A percentile compares a stretch with the other conserved stretches of the same genome.
Evolutionary conservation across 768 basidiomycete species (phyloP).

Genomic region (Serendipita indica): DNA sequence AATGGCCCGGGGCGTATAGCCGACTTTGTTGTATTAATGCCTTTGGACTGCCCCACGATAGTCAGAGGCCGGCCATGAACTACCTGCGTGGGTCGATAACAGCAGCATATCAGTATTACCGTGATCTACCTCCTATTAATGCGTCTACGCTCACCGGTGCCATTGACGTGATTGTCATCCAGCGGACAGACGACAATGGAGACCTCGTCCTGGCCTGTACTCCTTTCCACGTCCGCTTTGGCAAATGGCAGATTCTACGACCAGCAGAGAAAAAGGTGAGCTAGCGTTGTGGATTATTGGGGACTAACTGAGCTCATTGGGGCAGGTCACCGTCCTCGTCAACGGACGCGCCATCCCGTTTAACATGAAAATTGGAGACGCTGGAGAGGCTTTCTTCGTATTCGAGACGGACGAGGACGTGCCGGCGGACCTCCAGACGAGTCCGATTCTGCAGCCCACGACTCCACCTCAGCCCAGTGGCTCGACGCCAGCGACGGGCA

Average conservation of each 20-base stretch:
- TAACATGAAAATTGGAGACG: conserved; percentile 97
- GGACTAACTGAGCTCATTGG: not conserved
- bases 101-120: conserved; percentile 81
- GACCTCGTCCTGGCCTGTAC: conserved; percentile 68
- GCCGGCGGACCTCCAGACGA: conserved; percentile 84
- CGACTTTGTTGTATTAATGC: not conserved
- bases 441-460: conserved; percentile 50
- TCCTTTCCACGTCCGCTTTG: conserved; percentile 95
- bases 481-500: conserved; percentile 14
- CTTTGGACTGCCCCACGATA: not conserved
- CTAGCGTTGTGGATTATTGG: not conserved
- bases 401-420: conserved; percentile 94
- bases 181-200: conserved; percentile 48
- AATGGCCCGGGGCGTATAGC: not conserved
- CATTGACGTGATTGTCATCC: conserved; percentile 95
- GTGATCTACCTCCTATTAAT: conserved; percentile 72
- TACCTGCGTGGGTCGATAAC: conserved; percentile 76
- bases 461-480: conserved; percentile 27
- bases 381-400: conserved; percentile 97
- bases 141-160: conserved; percentile 95
- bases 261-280: conserved; percentile 86
- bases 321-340: conserved; percentile 73
- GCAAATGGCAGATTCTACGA: conserved; percentile 88
- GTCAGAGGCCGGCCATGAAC: conserved; percentile 63
- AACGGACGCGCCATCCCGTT: conserved; percentile 81